phyloP scores from a whole-genome alignment of 768 basidiomycete species.

The Suillus weaverae region DNA sequence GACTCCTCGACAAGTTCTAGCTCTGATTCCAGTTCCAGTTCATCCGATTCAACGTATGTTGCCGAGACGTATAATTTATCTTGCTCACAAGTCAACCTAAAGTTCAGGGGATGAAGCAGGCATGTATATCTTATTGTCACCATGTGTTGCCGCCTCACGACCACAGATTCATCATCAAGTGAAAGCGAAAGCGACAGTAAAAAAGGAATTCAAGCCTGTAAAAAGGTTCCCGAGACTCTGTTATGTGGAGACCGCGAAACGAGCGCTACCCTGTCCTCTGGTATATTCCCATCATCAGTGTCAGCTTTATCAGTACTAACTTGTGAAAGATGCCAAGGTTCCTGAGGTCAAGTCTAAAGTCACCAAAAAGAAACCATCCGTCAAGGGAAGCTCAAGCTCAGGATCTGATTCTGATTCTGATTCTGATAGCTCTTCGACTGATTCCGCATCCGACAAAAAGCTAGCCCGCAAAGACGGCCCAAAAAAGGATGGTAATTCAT shows the following conservation, averaged over 20 bases:
- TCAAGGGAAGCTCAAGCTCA: conserved; percentile 29
- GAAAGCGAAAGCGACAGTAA: conserved; percentile 12
- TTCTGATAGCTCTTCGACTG: conserved; percentile 9
- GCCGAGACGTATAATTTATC: not conserved
- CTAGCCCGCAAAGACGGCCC: not conserved
- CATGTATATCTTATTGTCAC: conserved; percentile 22
- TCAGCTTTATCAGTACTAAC: not conserved
- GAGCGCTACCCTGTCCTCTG: conserved; percentile 41
- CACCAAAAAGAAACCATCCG: not conserved
- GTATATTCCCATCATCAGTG: not conserved
- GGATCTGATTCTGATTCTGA: conserved; percentile 24
- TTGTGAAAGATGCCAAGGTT: conserved; percentile 1
- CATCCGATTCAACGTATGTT: conserved; percentile 25
- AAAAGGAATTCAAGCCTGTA: not conserved
- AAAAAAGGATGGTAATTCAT: not conserved
- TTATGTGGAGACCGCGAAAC: conserved; percentile 32
- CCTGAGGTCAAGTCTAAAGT: not conserved
- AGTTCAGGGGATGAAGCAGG: conserved; percentile 24
- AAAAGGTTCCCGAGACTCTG: conserved; percentile 6
- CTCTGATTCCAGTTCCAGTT: conserved; percentile 27
- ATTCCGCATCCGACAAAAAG: not conserved
- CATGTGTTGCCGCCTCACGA: conserved; percentile 16
- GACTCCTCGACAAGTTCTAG: conserved; percentile 25
- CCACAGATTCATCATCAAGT: conserved; percentile 8
- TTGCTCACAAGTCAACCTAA: not conserved